A percentile compares a stretch with the other conserved stretches of the same genome.
These are phyloP conservation scores for Lactarius sanguifluus DNA, from an alignment of 768 basidiomycete genomes.

Conservation along the genomic window DNA sequence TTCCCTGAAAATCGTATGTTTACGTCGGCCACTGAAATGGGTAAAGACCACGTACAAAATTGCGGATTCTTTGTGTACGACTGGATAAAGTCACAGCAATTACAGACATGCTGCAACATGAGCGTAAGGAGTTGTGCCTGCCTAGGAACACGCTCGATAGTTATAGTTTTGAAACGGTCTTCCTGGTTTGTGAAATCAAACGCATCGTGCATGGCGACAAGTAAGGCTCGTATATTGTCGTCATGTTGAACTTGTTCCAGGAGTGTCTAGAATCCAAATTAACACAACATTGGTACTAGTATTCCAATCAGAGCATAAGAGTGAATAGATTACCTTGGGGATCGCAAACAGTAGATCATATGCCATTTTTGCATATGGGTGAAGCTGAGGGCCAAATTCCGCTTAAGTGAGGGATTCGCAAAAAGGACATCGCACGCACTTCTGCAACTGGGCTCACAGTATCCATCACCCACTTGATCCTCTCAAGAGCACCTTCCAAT, in stretches of 20 bases:
- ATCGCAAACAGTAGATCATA: not conserved
- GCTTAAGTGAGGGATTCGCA: not conserved
- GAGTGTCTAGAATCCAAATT: not conserved
- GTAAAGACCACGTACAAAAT: not conserved
- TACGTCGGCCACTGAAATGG: not conserved
- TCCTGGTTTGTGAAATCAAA: not conserved
- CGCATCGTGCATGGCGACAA: not conserved
- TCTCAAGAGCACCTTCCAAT: not conserved
- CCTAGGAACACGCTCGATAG: not conserved
- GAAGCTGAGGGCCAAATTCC: not conserved
- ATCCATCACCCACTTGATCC: not conserved
- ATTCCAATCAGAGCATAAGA: too few species aligned
- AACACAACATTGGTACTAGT: too few species aligned
- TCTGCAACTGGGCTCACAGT: too few species aligned
- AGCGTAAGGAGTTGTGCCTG: not conserved
- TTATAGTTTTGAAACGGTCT: not conserved
- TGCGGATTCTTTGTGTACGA: not conserved
- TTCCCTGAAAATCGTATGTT: not conserved
- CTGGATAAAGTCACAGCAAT: slow-evolving; percentile 3
- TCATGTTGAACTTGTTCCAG: not conserved
- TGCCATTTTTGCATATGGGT: not conserved
- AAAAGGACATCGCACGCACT: not conserved
- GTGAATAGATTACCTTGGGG: not conserved
- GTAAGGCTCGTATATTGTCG: not conserved
- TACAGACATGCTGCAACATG: not conserved